Conservation (phyloP, 495 filamentous ascomycete species). For the Penicillium dipodomyicola region DNA sequence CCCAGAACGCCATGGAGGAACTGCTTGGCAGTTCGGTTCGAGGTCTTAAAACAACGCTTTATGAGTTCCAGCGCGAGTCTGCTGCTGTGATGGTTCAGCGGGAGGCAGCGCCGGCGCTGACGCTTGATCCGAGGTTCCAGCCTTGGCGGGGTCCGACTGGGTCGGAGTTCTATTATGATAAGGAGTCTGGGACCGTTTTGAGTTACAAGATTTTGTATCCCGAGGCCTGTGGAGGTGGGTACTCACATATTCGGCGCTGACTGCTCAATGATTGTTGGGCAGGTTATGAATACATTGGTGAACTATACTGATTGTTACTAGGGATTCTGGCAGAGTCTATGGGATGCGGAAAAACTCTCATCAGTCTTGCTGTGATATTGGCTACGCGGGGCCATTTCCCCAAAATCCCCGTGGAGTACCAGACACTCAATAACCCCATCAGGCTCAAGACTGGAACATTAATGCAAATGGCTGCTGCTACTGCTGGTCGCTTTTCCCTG, state of each 20-base stretch:
- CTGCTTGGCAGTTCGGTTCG: conserved; percentile 54
- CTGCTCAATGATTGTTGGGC: background rate
- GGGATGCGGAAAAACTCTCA: conserved; percentile 83
- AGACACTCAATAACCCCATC: conserved; percentile 38
- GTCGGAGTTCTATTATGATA: conserved; percentile 66
- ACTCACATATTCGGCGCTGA: background rate
- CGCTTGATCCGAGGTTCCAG: conserved; percentile 72
- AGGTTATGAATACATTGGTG: background rate
- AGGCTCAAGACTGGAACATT: conserved; percentile 52
- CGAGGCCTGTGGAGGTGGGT: conserved; percentile 64
- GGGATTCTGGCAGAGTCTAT: conserved; percentile 57
- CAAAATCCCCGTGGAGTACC: conserved; percentile 60
- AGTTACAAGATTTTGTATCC: conserved; percentile 69
- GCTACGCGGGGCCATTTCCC: conserved; percentile 71
- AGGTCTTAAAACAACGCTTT: conserved; percentile 66
- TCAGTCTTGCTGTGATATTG: conserved; percentile 79
- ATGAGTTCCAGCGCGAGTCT: conserved; percentile 77
- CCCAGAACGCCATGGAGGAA: conserved; percentile 58
- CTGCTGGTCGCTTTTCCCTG: conserved; percentile 59
- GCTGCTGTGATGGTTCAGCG: conserved; percentile 84
- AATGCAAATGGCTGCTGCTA: conserved; percentile 69
- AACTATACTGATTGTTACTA: conserved; percentile 9
- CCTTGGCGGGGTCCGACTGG: conserved; percentile 57
- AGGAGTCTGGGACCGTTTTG: conserved; percentile 58
- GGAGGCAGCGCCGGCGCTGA: conserved; percentile 62